A percentile compares a stretch with the other conserved stretches of the same genome.
Conservation (phyloP, 2,329 filamentous ascomycete species). For the Penicillium digitatum region DNA sequence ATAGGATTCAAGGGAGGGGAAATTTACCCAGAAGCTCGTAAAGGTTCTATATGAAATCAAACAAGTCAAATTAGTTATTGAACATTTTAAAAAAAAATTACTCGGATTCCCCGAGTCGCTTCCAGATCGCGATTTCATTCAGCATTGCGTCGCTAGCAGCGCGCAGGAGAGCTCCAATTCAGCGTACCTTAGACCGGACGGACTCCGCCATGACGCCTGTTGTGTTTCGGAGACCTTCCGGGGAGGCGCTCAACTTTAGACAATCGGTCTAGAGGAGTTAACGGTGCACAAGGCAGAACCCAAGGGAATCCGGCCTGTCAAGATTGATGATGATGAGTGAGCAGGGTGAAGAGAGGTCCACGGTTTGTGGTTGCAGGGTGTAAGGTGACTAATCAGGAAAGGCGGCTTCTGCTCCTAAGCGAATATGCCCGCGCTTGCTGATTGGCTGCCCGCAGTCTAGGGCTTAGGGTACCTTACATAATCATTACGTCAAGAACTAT, state of each 20-base stretch:
- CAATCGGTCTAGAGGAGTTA: constrained; percentile 37
- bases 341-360: constrained; percentile 28
- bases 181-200: constrained; percentile 52
- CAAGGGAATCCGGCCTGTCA: constrained; percentile 26
- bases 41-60: constrained; percentile 65
- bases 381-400: constrained; percentile 34
- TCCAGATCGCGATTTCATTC: constrained; percentile 2
- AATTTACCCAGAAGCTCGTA: constrained; percentile 93
- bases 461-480: constrained; percentile 38
- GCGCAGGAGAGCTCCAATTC: constrained; percentile 14
- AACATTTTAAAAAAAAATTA: constrained; percentile 4
- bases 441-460: constrained; percentile 30
- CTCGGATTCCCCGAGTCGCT: neutral
- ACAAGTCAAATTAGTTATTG: constrained; percentile 21
- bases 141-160: constrained; percentile 1
- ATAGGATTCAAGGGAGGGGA: constrained; percentile 24
- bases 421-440: constrained; percentile 26
- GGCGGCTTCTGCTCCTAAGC: constrained; percentile 37
- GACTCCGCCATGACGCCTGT: constrained; percentile 49
- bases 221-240: constrained; percentile 48
- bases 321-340: constrained; percentile 28
- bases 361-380: constrained; percentile 34
- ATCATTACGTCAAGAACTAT: constrained; percentile 30
- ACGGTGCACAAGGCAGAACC: constrained; percentile 36
- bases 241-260: constrained; percentile 47